phyloP scores from a whole-genome alignment of 768 basidiomycete genomes.

The Stropharia rugosoannulata region DNA sequence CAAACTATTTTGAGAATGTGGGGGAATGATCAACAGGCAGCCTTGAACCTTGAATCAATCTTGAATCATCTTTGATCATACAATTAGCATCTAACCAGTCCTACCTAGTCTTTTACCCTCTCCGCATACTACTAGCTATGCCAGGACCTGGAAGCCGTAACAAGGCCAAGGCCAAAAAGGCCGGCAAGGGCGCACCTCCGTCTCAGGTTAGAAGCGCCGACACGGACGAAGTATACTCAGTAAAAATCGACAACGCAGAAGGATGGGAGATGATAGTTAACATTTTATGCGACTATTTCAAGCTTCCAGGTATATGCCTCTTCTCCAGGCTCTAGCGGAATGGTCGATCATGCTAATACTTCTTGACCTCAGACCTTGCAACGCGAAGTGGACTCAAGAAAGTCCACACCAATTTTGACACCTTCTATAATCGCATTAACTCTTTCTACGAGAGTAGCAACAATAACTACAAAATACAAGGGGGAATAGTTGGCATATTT shows the following conservation, averaged over 20 bases:
- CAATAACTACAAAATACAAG: conserved; percentile 46
- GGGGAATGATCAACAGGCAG: too few species aligned
- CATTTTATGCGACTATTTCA: conserved; percentile 47
- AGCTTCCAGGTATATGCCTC: conserved; percentile 47
- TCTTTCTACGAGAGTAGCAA: conserved; percentile 42
- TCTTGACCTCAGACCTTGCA: conserved; percentile 42
- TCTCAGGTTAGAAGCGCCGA: neutral
- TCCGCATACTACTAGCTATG: neutral
- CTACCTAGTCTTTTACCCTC: too few species aligned
- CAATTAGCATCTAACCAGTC: too few species aligned
- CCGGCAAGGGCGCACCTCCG: neutral
- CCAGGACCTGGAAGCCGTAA: neutral
- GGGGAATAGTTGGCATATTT: conserved; percentile 60
- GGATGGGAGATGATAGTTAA: conserved; percentile 49
- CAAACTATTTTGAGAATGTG: too few species aligned
- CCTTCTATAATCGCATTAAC: conserved; percentile 49
- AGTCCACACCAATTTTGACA: conserved; percentile 56
- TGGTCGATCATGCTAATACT: too few species aligned
- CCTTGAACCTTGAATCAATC: too few species aligned
- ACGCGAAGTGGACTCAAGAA: conserved; percentile 61
- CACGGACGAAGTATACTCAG: conserved; percentile 28
- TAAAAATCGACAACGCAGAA: conserved; percentile 45
- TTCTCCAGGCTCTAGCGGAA: neutral
- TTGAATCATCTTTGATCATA: too few species aligned
- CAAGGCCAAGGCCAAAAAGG: conserved; percentile 1